Evolutionary conservation across 2,329 filamentous ascomycete species (phyloP), one percentile per base, ranked within the genome.

Genomic region (Hansfordia pulvinata): DNA sequence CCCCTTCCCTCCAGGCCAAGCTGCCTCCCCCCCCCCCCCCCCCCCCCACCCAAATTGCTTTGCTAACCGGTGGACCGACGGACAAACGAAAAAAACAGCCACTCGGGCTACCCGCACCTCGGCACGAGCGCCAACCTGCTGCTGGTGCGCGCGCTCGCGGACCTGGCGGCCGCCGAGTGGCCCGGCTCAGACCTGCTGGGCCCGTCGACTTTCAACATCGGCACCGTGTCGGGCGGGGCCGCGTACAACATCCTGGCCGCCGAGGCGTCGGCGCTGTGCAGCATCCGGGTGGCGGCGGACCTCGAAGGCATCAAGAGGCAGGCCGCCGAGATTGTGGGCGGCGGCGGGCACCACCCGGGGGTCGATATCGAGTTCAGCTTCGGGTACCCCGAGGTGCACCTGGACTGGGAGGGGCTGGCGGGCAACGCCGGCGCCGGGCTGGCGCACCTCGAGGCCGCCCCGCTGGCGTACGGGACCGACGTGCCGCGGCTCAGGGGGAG

Each of bases 361-460:
- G 41, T 55, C 6, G 39, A 46, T 15, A 31, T 57, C 12, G 42
- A 47, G 17, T 48, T 45, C 17, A 42, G 44, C 17, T 52, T 55
- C 31, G 40, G 47, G 23, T 56, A 56, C 27, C 41, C 48, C 1
- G 52, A 55, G 29, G 47, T 47, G 5, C 32, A 54, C 12, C 36
- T 56, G 10, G 46, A 56, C 21, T 52, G 49, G 42, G 46, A 54
- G n/a, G n/a, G n/a, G n/a, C n/a, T n/a, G n/a, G n/a, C n/a, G n/a
- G n/a, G n/a, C n/a, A n/a, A n/a, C n/a, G n/a, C n/a, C n/a, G n/a
- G n/a, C n/a, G n/a, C n/a, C n/a, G n/a, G n/a, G 15, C 45, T 56
- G 26, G 45, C 44, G 13, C 52, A 51, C 3, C 52, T 56, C 24
- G 47, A 53, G 10, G 39, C 45, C 4, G 42, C 46, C 6, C 45